Conservation (phyloP, 1,284 basidiomycete genomes). For the Ceraceosorus guamensis region DNA sequence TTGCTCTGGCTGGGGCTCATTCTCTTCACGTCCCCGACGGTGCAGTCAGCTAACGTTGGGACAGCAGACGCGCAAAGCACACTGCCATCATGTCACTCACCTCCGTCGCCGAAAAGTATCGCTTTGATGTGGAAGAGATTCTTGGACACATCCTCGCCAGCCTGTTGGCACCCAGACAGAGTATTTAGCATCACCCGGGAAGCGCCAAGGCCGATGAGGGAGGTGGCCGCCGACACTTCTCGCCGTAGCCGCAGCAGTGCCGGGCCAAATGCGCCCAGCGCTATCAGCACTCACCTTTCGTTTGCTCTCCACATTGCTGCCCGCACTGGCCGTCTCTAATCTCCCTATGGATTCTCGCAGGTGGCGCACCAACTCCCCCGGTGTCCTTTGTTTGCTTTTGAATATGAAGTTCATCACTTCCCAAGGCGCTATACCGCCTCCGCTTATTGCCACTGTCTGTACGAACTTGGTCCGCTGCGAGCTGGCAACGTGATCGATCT, state of each 20-base stretch:
- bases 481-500: too few relatives aligned
- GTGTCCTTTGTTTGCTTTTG: conserved; percentile 40
- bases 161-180: too few relatives aligned
- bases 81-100: conserved; percentile 4
- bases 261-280: too few relatives aligned
- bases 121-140: conserved; percentile 79
- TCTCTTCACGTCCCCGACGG: conserved; percentile 20
- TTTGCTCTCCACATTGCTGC: neutral
- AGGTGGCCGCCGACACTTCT: conserved; percentile 3
- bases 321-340: conserved; percentile 19
- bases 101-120: conserved; percentile 74
- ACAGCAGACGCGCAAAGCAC: neutral
- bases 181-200: too few relatives aligned
- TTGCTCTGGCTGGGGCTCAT: conserved; percentile 63
- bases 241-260: too few relatives aligned
- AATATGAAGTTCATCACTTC: conserved; percentile 50
- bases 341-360: conserved; percentile 34
- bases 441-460: too few relatives aligned
- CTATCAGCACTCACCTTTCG: conserved; percentile 8
- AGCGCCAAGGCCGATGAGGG: too few relatives aligned
- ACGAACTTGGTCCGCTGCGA: too few relatives aligned
- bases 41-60: neutral
- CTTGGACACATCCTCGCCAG: conserved; percentile 79
- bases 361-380: conserved; percentile 37
- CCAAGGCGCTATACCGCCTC: too few relatives aligned